Evolutionary conservation across 2,329 filamentous ascomycete species (phyloP).

Genomic region (Chalaropsis ovoidea): DNA sequence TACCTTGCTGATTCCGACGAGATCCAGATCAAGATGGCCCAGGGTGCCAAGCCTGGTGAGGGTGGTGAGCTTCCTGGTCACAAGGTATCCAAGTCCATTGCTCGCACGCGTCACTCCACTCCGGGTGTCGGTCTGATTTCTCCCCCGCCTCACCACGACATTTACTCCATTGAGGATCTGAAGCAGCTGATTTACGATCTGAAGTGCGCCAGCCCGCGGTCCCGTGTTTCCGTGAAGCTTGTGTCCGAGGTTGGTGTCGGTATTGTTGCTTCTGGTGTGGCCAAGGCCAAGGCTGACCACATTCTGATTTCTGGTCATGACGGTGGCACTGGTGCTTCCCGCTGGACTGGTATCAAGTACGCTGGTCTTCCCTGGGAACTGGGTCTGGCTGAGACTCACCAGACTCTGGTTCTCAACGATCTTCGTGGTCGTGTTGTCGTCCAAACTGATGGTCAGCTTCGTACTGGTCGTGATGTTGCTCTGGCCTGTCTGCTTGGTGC

Average conservation of each 20-base stretch:
- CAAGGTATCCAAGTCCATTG: conserved; percentile 92
- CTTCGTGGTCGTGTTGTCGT: conserved; percentile 90
- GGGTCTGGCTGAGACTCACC: conserved; percentile 92
- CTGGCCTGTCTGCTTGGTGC: conserved; percentile 91
- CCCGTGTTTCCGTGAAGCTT: conserved; percentile 90
- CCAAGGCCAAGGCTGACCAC: conserved; percentile 94
- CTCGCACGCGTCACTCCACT: conserved; percentile 87
- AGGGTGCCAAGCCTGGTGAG: conserved; percentile 94
- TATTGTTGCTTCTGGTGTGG: conserved; percentile 93
- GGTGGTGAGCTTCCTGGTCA: conserved; percentile 94
- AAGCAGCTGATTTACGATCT: conserved; percentile 97
- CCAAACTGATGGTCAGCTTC: conserved; percentile 88
- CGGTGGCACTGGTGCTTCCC: conserved; percentile 88
- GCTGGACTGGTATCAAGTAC: conserved; percentile 99
- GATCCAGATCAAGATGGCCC: conserved; percentile 98
- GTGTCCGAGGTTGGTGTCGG: conserved; percentile 95
- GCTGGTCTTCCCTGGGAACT: conserved; percentile 94
- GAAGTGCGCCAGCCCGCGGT: conserved; percentile 88
- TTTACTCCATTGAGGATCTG: conserved; percentile 95
- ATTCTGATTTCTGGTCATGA: conserved; percentile 95
- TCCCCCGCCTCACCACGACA: conserved; percentile 92
- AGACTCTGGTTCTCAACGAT: conserved; percentile 91
- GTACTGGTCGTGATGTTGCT: conserved; percentile 85
- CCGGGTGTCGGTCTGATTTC: conserved; percentile 94
- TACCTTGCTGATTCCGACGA: conserved; percentile 94